Percentiles rank a stretch among this genome's conserved stretches.
These are phyloP conservation scores for Mycena chlorophos DNA, from an alignment of 768 basidiomycete genomes.

Conservation along the genomic window DNA sequence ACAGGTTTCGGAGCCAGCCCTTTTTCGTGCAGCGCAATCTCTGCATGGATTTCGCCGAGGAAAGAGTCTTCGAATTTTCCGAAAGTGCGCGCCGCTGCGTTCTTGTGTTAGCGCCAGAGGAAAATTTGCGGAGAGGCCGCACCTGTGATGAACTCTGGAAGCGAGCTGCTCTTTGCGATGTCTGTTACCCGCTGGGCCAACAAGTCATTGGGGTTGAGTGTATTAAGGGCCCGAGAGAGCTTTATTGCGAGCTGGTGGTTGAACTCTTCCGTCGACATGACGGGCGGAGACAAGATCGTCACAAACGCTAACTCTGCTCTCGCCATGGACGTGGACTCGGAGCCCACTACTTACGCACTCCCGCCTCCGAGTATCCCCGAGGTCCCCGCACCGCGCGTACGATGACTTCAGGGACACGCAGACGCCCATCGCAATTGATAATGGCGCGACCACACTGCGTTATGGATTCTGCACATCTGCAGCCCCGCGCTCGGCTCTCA, in stretches of 20 bases:
- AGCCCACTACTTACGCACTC: neutral
- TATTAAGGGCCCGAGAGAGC: constrained; percentile 78
- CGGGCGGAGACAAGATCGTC: neutral
- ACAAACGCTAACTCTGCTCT: too few species aligned
- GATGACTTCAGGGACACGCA: constrained; percentile 10
- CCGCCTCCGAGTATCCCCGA: neutral
- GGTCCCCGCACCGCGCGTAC: neutral
- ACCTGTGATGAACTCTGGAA: constrained; percentile 72
- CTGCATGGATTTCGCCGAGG: constrained; percentile 74
- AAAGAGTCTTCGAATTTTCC: constrained; percentile 84
- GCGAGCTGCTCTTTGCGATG: constrained; percentile 69
- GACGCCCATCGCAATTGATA: constrained; percentile 84
- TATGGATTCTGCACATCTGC: constrained; percentile 76
- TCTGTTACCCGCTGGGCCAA: constrained; percentile 78
- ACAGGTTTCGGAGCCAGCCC: constrained; percentile 58
- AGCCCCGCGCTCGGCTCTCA: constrained; percentile 60
- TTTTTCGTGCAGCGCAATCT: constrained; percentile 72
- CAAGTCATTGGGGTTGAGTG: constrained; percentile 79
- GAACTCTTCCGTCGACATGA: constrained; percentile 44
- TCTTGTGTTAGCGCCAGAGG: neutral
- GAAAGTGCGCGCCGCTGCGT: constrained; percentile 71
- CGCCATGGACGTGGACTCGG: neutral
- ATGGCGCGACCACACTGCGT: constrained; percentile 78
- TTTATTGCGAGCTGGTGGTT: constrained; percentile 73
- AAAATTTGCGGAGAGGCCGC: neutral